Percentiles rank a stretch among this genome's conserved stretches.
These are phyloP conservation scores for Syzygium aromaticum DNA, from an alignment of 345 rosid genomes.

Conservation along the genomic window DNA sequence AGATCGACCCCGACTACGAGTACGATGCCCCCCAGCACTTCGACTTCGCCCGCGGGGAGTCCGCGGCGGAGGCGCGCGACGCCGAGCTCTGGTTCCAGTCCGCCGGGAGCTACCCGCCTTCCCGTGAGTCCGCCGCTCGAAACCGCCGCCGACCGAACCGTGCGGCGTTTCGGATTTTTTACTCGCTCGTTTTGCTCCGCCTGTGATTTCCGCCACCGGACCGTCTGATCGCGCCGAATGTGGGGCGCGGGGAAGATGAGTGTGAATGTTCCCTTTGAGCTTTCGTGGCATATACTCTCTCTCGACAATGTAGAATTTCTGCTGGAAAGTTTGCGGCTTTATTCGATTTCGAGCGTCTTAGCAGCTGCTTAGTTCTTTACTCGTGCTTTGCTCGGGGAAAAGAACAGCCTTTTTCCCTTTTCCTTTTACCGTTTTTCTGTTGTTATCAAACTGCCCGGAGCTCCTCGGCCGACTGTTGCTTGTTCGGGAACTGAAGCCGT, in stretches of 20 bases:
- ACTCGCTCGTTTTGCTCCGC: not conserved
- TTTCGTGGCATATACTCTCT: not conserved
- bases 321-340: not conserved
- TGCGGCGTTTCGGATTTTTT: not conserved
- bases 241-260: not conserved
- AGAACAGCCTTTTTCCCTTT: not conserved
- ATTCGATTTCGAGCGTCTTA: not conserved
- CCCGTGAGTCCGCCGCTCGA: slow-evolving; percentile 51
- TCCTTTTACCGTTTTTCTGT: not conserved
- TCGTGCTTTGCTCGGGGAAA: not conserved
- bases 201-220: not conserved
- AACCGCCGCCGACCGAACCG: not conserved
- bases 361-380: not conserved
- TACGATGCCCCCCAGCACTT: slow-evolving; percentile 75
- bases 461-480: not conserved
- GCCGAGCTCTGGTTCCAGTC: slow-evolving; percentile 76
- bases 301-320: not conserved
- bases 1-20: slow-evolving; percentile 82
- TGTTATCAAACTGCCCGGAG: not conserved
- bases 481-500: not conserved
- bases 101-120: slow-evolving; percentile 70
- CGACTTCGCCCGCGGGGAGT: slow-evolving; percentile 73
- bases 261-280: not conserved
- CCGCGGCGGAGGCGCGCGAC: slow-evolving; percentile 37
- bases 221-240: not conserved